phyloP scores from a whole-genome alignment of 1,284 basidiomycete genomes.

The Puccinia triticina region DNA sequence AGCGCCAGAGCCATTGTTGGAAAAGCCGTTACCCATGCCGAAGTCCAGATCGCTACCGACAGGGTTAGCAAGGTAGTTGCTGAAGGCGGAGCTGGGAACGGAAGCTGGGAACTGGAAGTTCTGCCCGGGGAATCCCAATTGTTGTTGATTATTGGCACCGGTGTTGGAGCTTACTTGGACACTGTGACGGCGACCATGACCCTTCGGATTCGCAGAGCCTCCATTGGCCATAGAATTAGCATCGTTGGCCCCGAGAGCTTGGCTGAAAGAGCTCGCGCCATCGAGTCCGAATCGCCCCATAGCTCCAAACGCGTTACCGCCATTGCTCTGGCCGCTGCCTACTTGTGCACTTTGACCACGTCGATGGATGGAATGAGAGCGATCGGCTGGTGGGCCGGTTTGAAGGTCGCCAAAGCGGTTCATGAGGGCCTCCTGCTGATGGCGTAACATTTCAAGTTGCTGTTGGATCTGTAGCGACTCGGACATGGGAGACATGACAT shows the following conservation, averaged over 20 bases:
- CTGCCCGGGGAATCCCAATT: conserved; percentile 27
- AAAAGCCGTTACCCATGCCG: conserved; percentile 66
- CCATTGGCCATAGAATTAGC: conserved; percentile 44
- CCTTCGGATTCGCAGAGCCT: conserved; percentile 63
- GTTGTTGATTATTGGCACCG: conserved; percentile 56
- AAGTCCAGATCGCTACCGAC: conserved; percentile 47
- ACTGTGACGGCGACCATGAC: conserved; percentile 89
- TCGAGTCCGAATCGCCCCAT: conserved; percentile 51
- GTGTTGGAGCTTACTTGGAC: conserved; percentile 71
- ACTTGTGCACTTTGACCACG: conserved; percentile 53
- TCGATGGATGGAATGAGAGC: conserved; percentile 52
- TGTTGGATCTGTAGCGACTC: conserved; percentile 63
- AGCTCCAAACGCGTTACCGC: conserved; percentile 55
- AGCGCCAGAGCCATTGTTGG: conserved; percentile 70
- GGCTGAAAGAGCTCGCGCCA: conserved; percentile 56
- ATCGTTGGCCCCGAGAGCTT: conserved; percentile 54
- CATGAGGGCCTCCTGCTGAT: conserved; percentile 62
- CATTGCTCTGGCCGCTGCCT: conserved; percentile 60
- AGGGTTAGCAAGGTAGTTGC: conserved; percentile 29
- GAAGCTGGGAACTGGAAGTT: conserved; percentile 56
- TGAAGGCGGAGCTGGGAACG: conserved; percentile 56
- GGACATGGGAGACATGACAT: conserved; percentile 55
- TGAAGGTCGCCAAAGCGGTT: conserved; percentile 58
- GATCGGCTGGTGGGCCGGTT: conserved; percentile 16
- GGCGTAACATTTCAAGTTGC: conserved; percentile 62